Conservation (phyloP, 176 grass and related monocot genomes). For the Oryza officinalis region DNA sequence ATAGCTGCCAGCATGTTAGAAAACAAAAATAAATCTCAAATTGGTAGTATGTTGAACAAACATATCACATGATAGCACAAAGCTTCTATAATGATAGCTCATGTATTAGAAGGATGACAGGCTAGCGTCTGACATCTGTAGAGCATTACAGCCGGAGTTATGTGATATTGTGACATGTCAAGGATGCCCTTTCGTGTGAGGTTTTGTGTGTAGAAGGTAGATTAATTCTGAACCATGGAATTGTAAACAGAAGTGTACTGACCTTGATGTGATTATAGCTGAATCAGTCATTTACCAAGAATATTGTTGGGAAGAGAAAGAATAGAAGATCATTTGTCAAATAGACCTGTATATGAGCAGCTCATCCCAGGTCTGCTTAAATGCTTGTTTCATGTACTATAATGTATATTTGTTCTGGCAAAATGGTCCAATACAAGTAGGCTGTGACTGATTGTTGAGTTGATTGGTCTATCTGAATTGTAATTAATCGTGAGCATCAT, state of each 20-base stretch:
- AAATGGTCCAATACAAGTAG: constrained; percentile 9
- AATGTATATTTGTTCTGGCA: constrained; percentile 8
- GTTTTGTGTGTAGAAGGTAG: neutral
- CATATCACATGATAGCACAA: neutral
- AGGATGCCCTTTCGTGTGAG: neutral
- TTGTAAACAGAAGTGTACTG: neutral
- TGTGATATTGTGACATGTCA: neutral
- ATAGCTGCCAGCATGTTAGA: neutral
- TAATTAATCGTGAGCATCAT: neutral
- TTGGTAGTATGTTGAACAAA: neutral
- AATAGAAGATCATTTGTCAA: constrained; percentile 6
- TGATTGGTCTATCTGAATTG: neutral
- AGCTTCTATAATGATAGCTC: neutral
- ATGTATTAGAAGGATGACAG: neutral
- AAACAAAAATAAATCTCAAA: neutral
- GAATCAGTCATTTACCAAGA: neutral
- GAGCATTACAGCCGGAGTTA: neutral
- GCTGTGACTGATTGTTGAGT: neutral
- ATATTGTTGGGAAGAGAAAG: neutral
- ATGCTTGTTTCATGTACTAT: neutral
- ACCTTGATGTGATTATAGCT: neutral
- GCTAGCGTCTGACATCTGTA: neutral
- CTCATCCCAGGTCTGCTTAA: neutral
- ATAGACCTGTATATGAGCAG: constrained; percentile 4
- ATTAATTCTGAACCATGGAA: constrained; percentile 2